Evolutionary conservation across 2,329 filamentous ascomycete genomes (phyloP).

Genomic region (Lomentospora prolificans): DNA sequence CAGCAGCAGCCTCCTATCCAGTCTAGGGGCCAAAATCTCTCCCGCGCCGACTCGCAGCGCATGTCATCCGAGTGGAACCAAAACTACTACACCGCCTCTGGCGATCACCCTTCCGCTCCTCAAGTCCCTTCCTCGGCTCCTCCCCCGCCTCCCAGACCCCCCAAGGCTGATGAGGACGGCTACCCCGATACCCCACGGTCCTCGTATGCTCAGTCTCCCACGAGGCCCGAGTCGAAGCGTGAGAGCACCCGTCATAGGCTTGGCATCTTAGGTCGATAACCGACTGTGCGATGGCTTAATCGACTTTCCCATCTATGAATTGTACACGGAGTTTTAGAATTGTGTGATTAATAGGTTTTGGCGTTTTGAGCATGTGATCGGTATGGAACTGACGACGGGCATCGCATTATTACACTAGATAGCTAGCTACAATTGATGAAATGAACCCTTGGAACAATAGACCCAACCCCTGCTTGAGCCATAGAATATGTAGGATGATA

Average conservation of each 20-base stretch:
- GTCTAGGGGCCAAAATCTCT: not conserved
- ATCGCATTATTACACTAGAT: not conserved
- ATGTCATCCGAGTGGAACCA: constrained; percentile 3
- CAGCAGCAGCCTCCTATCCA: not conserved
- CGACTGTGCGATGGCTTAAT: too few species aligned
- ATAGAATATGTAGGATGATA: too few species aligned
- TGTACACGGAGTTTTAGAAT: not conserved
- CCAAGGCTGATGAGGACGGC: constrained; percentile 1
- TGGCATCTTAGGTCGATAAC: not conserved
- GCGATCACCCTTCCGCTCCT: not conserved
- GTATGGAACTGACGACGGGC: not conserved
- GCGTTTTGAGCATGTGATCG: not conserved
- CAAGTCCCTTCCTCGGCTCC: constrained; percentile 2
- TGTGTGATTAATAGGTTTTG: not conserved
- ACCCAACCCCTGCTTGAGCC: not conserved
- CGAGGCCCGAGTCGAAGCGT: not conserved
- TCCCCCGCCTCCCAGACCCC: constrained; percentile 8
- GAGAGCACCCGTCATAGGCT: constrained; percentile 3
- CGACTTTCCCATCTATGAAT: too few species aligned
- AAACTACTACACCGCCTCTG: constrained; percentile 4
- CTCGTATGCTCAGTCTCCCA: not conserved
- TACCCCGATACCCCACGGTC: not conserved
- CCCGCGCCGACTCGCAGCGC: not conserved
- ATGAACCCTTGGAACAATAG: not conserved
- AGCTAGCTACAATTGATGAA: not conserved